These are phyloP conservation scores for Neocallimastix lanati DNA, from an alignment of 192 early-diverging fungal genomes.

Conservation along the genomic window DNA sequence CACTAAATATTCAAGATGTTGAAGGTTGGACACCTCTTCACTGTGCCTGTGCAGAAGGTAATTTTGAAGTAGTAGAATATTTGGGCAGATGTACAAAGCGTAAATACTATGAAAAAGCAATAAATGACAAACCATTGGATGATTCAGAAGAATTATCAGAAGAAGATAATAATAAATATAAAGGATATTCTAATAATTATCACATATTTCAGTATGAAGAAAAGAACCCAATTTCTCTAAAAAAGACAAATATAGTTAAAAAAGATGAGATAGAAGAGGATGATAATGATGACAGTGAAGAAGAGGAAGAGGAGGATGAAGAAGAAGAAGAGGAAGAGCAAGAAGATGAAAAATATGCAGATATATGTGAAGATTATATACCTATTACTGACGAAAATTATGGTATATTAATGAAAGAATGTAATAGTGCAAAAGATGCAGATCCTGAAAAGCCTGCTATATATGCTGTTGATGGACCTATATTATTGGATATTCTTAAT, in stretches of 20 bases:
- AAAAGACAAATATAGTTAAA: neutral
- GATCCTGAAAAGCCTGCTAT: neutral
- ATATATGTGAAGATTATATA: neutral
- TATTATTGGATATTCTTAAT: neutral
- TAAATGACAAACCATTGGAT: neutral
- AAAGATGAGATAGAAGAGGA: neutral
- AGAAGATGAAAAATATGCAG: neutral
- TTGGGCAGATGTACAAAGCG: neutral
- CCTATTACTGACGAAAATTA: neutral
- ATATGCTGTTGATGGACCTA: neutral
- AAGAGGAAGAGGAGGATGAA: neutral
- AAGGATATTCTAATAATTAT: neutral
- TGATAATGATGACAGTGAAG: neutral
- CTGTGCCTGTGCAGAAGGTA: conserved; percentile 46
- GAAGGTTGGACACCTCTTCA: conserved; percentile 53
- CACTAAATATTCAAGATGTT: conserved; percentile 19
- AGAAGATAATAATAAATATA: neutral
- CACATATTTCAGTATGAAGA: neutral
- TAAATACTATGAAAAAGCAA: neutral
- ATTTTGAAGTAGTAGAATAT: conserved; percentile 20
- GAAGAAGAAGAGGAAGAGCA: neutral
- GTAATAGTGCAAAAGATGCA: neutral
- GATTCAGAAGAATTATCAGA: neutral
- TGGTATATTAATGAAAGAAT: neutral
- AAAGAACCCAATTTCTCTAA: neutral